Conservation (phyloP, 164 flowering plant species). For the Euptelea pleiosperma region DNA sequence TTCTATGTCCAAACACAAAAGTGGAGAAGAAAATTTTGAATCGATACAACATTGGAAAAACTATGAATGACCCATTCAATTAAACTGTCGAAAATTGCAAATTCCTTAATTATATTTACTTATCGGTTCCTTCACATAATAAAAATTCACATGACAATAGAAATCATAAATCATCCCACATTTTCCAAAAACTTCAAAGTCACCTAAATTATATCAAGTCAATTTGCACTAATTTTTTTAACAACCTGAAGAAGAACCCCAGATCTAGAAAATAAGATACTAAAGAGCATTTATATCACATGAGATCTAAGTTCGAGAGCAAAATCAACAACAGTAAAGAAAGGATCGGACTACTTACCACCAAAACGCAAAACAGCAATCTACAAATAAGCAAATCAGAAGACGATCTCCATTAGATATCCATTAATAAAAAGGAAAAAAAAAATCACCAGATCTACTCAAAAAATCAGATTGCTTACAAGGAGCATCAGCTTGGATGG, state of each 20-base stretch:
- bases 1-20: too few relatives aligned
- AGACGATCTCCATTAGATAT: background rate
- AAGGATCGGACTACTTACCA: constrained; percentile 33
- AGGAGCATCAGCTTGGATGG: constrained; percentile 64
- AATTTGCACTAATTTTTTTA: background rate
- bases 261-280: constrained; percentile 6
- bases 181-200: too few relatives aligned
- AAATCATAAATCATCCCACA: too few relatives aligned
- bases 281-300: background rate
- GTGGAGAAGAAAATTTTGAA: too few relatives aligned
- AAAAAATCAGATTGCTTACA: constrained; percentile 39
- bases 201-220: constrained; percentile 9
- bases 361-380: constrained; percentile 39
- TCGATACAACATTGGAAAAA: too few relatives aligned
- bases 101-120: too few relatives aligned
- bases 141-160: too few relatives aligned
- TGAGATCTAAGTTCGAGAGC: constrained; percentile 21
- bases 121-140: too few relatives aligned
- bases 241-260: background rate
- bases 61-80: too few relatives aligned
- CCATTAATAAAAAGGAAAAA: background rate
- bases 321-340: constrained; percentile 13
- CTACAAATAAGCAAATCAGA: constrained; percentile 28
- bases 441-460: too few relatives aligned
- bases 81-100: too few relatives aligned